These are phyloP conservation scores for Aureobasidium sp. DNA, from an alignment of 2,329 filamentous ascomycete genomes.

Conservation along the genomic window DNA sequence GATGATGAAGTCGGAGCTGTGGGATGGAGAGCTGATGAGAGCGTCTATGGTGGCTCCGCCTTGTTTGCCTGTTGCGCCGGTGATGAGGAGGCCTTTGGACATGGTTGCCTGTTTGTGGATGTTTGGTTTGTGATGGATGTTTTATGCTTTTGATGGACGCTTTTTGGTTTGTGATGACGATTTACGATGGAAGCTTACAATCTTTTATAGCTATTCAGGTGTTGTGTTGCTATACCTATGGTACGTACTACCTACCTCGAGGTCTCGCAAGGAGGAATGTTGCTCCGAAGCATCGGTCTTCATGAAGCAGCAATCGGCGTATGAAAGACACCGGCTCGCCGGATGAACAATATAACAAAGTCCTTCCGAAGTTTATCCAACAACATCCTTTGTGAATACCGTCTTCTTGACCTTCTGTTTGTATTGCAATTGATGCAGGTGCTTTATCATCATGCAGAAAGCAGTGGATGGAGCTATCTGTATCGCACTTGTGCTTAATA, in stretches of 20 bases:
- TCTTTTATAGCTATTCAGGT: background rate
- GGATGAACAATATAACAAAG: background rate
- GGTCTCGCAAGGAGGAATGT: background rate
- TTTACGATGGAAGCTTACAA: background rate
- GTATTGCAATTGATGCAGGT: background rate
- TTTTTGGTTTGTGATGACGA: background rate
- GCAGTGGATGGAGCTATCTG: background rate
- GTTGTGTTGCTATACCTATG: background rate
- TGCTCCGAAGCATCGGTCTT: background rate
- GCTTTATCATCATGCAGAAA: background rate
- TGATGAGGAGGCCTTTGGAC: slow-evolving; percentile 30
- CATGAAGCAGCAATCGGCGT: background rate
- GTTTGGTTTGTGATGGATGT: background rate
- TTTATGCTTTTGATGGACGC: background rate
- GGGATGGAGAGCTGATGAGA: slow-evolving; percentile 27
- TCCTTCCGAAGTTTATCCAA: background rate
- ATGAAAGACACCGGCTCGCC: background rate
- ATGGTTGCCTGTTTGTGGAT: background rate
- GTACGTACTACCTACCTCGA: background rate
- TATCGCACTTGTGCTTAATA: background rate
- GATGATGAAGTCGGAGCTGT: slow-evolving; percentile 38
- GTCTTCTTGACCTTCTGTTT: background rate
- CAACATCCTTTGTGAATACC: background rate
- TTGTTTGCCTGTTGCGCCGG: slow-evolving; percentile 40
- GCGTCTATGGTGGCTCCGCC: slow-evolving; percentile 36